Base-by-base conservation (phyloP, 768 basidiomycete species). In the Xerocomellus chrysenteron region DNA sequence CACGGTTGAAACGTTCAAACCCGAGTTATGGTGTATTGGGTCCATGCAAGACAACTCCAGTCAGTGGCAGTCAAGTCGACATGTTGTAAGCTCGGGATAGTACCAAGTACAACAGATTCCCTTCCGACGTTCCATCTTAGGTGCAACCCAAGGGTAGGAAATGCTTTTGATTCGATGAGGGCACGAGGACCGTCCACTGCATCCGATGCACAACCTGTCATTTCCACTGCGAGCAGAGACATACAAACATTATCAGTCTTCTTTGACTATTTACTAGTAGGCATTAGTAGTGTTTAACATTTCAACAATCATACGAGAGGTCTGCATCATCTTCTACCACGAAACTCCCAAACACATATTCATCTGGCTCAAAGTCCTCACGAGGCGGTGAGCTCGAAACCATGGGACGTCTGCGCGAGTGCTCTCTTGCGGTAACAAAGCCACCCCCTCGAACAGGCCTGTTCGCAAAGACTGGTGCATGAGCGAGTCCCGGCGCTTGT, bases 251-350 rank as follows among this genome's bases (percentile, higher is more conserved):
- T 52, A 60, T 21, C 13, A 21, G 37, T 35, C 36, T 28, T 33
- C 28, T 33, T 26, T 24, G 12, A 0, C 16, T 47, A 41, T 21
- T 21, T 21, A 21, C 21, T 21, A 21, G 21, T 28, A 30, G 21
- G 17, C 39, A 60, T 56, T 56, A 67, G n/a, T 16, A n/a, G 32
- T 43, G 26, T 46, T 30, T 56, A 51, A 39, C 8, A 36, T 44
- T 35, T 42, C 36, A 37, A 50, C 42, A 52, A 30, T 72, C 70
- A 57, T 80, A 84, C 24, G 78, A 80, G 50, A 88, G 80, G 33
- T 90, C 86, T 21, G 79, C 87, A 41, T 90, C 88, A 65, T 94
- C 91, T 52, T 78, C 82, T 13, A 94, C 90, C 16, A 94, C 82
- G 62, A 94, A 94, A 66, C 87, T 93, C 12, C 84, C 92, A 43